Percentiles rank a stretch among this genome's conserved stretches.
Conservation (phyloP, 225 moss, liverwort and hornwort genomes). For the Ulota crispa region DNA sequence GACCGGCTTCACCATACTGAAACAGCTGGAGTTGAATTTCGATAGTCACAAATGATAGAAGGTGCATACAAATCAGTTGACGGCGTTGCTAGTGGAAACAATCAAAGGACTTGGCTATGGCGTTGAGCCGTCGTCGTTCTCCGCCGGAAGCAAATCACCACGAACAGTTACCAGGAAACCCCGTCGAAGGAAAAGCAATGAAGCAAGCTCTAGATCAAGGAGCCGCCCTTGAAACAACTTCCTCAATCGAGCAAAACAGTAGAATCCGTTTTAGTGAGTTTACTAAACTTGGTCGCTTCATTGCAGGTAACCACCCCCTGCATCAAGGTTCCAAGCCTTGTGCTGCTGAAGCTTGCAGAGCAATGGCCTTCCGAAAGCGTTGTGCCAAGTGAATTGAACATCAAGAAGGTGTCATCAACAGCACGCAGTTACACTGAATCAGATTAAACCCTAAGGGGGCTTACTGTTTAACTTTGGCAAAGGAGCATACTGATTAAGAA, state of each 20-base stretch:
- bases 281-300: slow-evolving; percentile 6
- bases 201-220: not conserved
- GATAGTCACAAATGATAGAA: slow-evolving; percentile 11
- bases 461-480: too few relatives aligned
- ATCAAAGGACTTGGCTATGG: not conserved
- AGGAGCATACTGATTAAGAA: too few relatives aligned
- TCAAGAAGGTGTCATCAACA: not conserved
- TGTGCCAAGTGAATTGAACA: slow-evolving; percentile 11
- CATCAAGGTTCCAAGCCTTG: slow-evolving; percentile 9
- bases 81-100: slow-evolving; percentile 12
- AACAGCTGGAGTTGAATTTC: slow-evolving; percentile 4
- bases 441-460: too few relatives aligned
- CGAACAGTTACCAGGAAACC: not conserved
- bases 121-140: not conserved
- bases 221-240: not conserved
- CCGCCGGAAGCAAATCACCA: not conserved
- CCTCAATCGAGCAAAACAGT: not conserved
- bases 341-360: not conserved
- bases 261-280: not conserved
- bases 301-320: not conserved
- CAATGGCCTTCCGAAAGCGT: slow-evolving; percentile 14
- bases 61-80: slow-evolving; percentile 13
- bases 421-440: not conserved
- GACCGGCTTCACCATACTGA: slow-evolving; percentile 11
- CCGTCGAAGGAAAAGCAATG: not conserved